Percentiles rank a stretch among this genome's conserved stretches.
Evolutionary conservation across 306 rosid species (phyloP).

Genomic region (Gastrolobium villosum): DNA sequence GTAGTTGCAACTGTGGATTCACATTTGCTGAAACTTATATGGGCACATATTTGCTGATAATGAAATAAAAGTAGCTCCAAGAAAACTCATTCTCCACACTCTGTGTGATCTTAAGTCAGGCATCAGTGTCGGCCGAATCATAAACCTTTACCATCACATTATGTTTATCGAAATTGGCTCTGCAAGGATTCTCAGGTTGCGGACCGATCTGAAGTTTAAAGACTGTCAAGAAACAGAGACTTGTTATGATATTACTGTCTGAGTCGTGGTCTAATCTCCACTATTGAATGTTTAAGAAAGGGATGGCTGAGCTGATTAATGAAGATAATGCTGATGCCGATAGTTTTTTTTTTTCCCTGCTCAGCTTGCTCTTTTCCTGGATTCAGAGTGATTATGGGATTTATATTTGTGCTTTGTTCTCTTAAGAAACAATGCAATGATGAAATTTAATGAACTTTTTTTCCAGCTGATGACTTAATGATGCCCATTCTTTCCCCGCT

Average conservation of each 20-base stretch:
- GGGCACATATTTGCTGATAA: conserved; percentile 20
- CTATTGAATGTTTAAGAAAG: conserved; percentile 17
- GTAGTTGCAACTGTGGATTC: not conserved
- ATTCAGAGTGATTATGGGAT: conserved; percentile 6
- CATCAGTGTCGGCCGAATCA: not conserved
- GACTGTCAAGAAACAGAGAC: conserved; percentile 1
- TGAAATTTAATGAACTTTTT: conserved; percentile 12
- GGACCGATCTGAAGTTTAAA: conserved; percentile 32
- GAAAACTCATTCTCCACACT: conserved; percentile 17
- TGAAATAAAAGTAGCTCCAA: conserved; percentile 20
- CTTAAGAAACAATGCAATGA: conserved; percentile 24
- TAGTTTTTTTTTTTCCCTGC: not conserved
- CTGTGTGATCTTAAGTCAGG: conserved; percentile 26
- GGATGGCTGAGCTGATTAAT: conserved; percentile 38
- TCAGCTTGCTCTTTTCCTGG: conserved; percentile 2
- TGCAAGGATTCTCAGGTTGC: conserved; percentile 7
- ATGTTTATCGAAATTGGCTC: conserved; percentile 12
- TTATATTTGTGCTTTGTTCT: conserved; percentile 14
- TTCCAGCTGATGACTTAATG: not conserved
- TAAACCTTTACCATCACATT: conserved; percentile 4
- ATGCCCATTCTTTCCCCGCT: not conserved
- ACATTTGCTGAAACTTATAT: conserved; percentile 36
- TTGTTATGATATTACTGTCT: not conserved
- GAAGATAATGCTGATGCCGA: conserved; percentile 32
- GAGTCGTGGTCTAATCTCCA: conserved; percentile 9